A percentile compares a stretch with the other conserved stretches of the same genome.
phyloP scores from a whole-genome alignment of 2,329 filamentous ascomycete genomes.

The Aureobasidium uvarum region DNA sequence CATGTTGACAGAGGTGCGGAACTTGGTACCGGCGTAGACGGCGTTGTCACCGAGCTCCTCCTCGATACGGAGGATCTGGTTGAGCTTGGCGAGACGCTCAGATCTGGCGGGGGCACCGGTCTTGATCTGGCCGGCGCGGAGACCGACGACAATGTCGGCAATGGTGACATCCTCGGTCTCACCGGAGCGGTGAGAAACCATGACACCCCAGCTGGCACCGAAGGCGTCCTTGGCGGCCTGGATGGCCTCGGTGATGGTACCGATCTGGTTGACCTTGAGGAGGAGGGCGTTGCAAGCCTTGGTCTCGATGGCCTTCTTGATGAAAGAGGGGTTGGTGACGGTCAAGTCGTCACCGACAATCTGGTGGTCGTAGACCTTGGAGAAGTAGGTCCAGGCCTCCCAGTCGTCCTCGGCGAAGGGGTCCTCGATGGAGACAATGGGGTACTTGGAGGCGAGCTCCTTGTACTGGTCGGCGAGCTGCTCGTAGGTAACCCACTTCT shows the following conservation, averaged over 20 bases:
- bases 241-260: slow-evolving; percentile 97
- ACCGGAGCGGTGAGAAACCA: slow-evolving; percentile 98
- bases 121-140: slow-evolving; percentile 98
- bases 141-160: slow-evolving; percentile 94
- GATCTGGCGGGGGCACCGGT: slow-evolving; percentile 93
- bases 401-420: slow-evolving; percentile 99
- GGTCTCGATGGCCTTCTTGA: slow-evolving; percentile 99
- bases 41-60: slow-evolving; percentile 90
- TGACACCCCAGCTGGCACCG: slow-evolving; percentile 94
- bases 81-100: slow-evolving; percentile 98
- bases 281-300: slow-evolving; percentile 98
- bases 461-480: slow-evolving; percentile 91
- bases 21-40: slow-evolving; percentile 86
- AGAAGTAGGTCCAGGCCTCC: slow-evolving; percentile 99
- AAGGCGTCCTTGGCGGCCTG: slow-evolving; percentile 99
- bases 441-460: slow-evolving; percentile 87
- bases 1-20: slow-evolving; percentile 87
- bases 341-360: slow-evolving; percentile 98
- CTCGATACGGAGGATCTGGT: slow-evolving; percentile 99
- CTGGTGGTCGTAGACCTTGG: slow-evolving; percentile 98
- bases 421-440: slow-evolving; percentile 98
- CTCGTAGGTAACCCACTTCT: slow-evolving; percentile 99
- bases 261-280: slow-evolving; percentile 99
- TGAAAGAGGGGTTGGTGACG: slow-evolving; percentile 97
- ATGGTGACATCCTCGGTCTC: slow-evolving; percentile 99